Conservation (phyloP, 1,284 basidiomycete genomes). For the Moniliophthora roreri region DNA sequence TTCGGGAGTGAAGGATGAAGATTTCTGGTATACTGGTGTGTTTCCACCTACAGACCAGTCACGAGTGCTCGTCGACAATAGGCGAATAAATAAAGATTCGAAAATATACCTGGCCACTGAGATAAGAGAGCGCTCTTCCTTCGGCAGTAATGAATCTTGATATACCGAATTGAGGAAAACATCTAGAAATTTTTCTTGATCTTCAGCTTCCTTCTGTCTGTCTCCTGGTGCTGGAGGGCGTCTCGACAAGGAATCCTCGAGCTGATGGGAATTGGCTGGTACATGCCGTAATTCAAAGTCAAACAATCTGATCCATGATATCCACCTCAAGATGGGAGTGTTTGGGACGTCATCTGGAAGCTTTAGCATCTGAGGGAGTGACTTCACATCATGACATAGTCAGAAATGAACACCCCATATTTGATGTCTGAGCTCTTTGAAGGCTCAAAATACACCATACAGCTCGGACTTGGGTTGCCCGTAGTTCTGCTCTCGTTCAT, state of each 20-base stretch:
- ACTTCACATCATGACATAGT: conserved; percentile 33
- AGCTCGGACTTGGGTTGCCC: conserved; percentile 38
- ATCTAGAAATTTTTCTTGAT: conserved; percentile 20
- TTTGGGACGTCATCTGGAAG: conserved; percentile 33
- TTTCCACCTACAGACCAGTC: too few relatives aligned
- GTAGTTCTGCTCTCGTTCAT: conserved; percentile 29
- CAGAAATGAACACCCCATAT: conserved; percentile 32
- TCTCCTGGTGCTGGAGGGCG: conserved; percentile 14
- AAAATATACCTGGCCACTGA: too few relatives aligned
- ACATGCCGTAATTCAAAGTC: conserved; percentile 32
- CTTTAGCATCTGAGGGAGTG: conserved; percentile 33
- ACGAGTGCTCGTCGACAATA: too few relatives aligned
- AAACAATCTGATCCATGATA: conserved; percentile 30
- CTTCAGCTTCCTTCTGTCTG: conserved; percentile 16
- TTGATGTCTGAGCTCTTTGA: conserved; percentile 28
- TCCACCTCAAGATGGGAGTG: conserved; percentile 34
- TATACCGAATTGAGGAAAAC: neutral
- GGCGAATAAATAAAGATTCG: too few relatives aligned
- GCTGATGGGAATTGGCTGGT: conserved; percentile 24
- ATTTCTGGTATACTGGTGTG: too few relatives aligned
- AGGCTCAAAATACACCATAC: conserved; percentile 32
- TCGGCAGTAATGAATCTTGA: too few relatives aligned
- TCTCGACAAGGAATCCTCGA: conserved; percentile 30
- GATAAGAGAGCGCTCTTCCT: too few relatives aligned
- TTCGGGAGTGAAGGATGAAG: too few relatives aligned